Conservation (phyloP, 441 rosid species). For the Rhodomyrtus psidioides region DNA sequence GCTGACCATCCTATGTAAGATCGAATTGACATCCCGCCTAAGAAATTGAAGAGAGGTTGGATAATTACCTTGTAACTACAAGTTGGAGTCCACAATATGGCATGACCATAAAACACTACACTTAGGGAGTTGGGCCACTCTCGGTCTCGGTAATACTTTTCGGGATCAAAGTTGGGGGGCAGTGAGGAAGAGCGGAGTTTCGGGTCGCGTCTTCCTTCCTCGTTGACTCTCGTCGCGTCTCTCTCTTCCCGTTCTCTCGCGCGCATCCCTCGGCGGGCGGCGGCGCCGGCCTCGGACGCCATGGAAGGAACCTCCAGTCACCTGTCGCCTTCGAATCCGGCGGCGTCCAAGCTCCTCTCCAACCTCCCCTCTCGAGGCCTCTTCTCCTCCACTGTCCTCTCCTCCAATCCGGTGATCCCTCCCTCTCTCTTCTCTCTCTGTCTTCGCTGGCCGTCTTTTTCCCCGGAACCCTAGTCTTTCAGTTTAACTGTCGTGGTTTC, state of each 20-base stretch:
- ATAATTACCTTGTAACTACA: too few species aligned
- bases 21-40: not conserved
- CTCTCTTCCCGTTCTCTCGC: not conserved
- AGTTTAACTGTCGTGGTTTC: not conserved
- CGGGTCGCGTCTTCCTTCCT: not conserved
- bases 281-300: constrained; percentile 2
- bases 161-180: not conserved
- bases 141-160: not conserved
- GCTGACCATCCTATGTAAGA: rapidly evolving
- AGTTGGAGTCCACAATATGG: too few species aligned
- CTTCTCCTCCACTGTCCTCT: constrained; percentile 62
- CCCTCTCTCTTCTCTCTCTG: not conserved
- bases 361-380: constrained; percentile 85
- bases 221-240: not conserved
- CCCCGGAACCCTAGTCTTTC: not conserved
- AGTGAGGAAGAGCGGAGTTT: too few species aligned
- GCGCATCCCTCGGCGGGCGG: not conserved
- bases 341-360: constrained; percentile 52
- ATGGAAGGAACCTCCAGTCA: constrained; percentile 58
- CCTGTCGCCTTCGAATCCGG: constrained; percentile 24
- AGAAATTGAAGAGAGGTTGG: too few species aligned
- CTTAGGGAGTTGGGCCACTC: not conserved
- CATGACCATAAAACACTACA: too few species aligned
- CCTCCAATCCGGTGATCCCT: constrained; percentile 60
- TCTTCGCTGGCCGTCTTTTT: not conserved